A percentile compares a stretch with the other conserved stretches of the same genome.
These are phyloP conservation scores for Kazachstania sp. DNA, from an alignment of 1,139 yeast genomes.

Conservation along the genomic window DNA sequence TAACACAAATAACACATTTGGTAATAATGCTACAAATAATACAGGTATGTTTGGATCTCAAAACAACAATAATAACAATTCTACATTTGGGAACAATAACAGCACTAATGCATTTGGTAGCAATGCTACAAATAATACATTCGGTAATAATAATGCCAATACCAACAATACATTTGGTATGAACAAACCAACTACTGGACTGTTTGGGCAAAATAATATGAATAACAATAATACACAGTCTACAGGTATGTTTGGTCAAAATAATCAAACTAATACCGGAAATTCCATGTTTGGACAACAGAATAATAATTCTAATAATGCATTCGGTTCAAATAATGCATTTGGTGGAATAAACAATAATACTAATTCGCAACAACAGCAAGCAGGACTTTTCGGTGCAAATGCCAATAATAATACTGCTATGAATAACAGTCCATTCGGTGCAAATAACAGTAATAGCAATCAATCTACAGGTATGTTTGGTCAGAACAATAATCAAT, in stretches of 20 bases:
- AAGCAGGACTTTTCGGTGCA: not conserved
- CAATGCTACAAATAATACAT: constrained; percentile 11
- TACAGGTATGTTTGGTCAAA: constrained; percentile 25
- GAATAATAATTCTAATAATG: constrained; percentile 16
- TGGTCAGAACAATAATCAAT: not conserved
- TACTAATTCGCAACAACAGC: constrained; percentile 4
- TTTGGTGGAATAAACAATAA: constrained; percentile 26
- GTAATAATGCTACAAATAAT: not conserved
- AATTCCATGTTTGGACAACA: constrained; percentile 4
- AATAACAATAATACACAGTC: constrained; percentile 36
- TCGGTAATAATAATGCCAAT: constrained; percentile 21
- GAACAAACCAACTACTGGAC: not conserved
- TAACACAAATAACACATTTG: too few relatives aligned
- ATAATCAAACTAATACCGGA: constrained; percentile 32
- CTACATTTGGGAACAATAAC: not conserved
- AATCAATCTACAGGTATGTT: constrained; percentile 7
- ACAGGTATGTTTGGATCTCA: not conserved
- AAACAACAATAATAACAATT: not conserved
- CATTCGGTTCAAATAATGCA: constrained; percentile 11
- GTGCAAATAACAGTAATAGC: constrained; percentile 19
- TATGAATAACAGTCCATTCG: constrained; percentile 29
- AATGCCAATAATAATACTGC: constrained; percentile 14
- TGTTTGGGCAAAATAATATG: constrained; percentile 25
- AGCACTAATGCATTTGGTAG: not conserved
- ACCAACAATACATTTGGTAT: constrained; percentile 16